Percentiles rank a stretch among this genome's conserved stretches.
phyloP scores from a whole-genome alignment of 2,329 filamentous ascomycete genomes.

The Fusarium palustre region DNA sequence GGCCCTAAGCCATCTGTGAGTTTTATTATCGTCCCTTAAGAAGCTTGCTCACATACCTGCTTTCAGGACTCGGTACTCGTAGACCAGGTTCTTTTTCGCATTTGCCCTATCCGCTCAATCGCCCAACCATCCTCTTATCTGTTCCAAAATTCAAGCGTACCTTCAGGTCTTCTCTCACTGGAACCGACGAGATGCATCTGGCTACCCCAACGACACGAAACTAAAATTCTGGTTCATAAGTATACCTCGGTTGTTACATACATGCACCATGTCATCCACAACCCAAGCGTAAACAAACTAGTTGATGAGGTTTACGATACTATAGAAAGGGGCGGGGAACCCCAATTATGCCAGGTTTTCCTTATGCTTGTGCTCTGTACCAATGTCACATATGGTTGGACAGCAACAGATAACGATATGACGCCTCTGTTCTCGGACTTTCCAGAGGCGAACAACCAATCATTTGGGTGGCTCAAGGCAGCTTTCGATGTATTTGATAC shows the following conservation, averaged over 20 bases:
- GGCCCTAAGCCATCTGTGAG: conserved; percentile 49
- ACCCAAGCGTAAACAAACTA: conserved; percentile 44
- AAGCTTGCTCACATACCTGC: conserved; percentile 1
- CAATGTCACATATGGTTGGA: conserved; percentile 51
- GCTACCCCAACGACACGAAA: conserved; percentile 51
- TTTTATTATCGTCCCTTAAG: background rate
- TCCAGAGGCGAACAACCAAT: conserved; percentile 47
- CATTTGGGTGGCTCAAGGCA: conserved; percentile 51
- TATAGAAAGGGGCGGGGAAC: conserved; percentile 41
- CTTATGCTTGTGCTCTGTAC: conserved; percentile 49
- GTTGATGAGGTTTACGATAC: conserved; percentile 50
- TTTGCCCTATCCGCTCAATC: conserved; percentile 51
- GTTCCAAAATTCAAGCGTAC: conserved; percentile 45
- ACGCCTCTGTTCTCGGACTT: conserved; percentile 45
- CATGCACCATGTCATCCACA: conserved; percentile 51
- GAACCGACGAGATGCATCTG: conserved; percentile 52
- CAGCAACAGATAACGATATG: conserved; percentile 43
- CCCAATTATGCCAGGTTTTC: conserved; percentile 44
- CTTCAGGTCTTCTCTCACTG: conserved; percentile 38
- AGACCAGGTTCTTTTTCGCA: conserved; percentile 50
- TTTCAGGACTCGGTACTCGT: conserved; percentile 48
- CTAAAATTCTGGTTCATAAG: conserved; percentile 48
- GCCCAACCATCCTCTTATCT: conserved; percentile 50
- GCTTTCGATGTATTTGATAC: conserved; percentile 53
- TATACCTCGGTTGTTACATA: conserved; percentile 49